These are phyloP conservation scores for Pyrus hybrid DNA, from an alignment of 331 rosid species.

Conservation along the genomic window DNA sequence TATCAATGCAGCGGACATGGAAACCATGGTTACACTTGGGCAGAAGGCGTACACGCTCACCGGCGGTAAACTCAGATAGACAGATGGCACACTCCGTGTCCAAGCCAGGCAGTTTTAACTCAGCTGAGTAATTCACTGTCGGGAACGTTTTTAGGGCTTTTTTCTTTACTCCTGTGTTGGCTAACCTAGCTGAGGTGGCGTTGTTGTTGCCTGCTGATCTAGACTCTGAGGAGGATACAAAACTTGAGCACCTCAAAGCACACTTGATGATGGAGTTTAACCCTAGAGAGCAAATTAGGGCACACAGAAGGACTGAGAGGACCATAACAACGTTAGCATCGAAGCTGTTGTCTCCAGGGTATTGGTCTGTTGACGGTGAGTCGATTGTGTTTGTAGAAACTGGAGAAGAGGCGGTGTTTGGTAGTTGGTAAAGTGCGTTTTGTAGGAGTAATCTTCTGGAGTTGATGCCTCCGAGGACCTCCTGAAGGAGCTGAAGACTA, in stretches of 20 bases:
- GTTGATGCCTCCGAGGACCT: conserved; percentile 20
- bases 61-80: conserved; percentile 50
- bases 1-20: conserved; percentile 81
- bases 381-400: conserved; percentile 9
- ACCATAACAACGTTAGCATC: conserved; percentile 89
- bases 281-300: conserved; percentile 70
- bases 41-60: conserved; percentile 58
- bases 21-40: conserved; percentile 92
- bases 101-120: conserved; percentile 41
- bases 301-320: conserved; percentile 80
- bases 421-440: conserved; percentile 27
- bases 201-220: background rate
- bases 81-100: conserved; percentile 81
- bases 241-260: conserved; percentile 52
- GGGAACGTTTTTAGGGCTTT: conserved; percentile 77
- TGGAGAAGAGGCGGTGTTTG: conserved; percentile 1
- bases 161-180: conserved; percentile 55
- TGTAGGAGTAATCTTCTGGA: conserved; percentile 60
- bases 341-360: conserved; percentile 38
- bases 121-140: conserved; percentile 37
- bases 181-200: conserved; percentile 6
- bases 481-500: conserved; percentile 2
- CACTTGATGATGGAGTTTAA: conserved; percentile 74
- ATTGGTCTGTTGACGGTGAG: conserved; percentile 1
- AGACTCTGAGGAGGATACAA: conserved; percentile 21